phyloP scores from a whole-genome alignment of 2,329 filamentous ascomycete genomes.

The Dothideomycetes sp. region DNA sequence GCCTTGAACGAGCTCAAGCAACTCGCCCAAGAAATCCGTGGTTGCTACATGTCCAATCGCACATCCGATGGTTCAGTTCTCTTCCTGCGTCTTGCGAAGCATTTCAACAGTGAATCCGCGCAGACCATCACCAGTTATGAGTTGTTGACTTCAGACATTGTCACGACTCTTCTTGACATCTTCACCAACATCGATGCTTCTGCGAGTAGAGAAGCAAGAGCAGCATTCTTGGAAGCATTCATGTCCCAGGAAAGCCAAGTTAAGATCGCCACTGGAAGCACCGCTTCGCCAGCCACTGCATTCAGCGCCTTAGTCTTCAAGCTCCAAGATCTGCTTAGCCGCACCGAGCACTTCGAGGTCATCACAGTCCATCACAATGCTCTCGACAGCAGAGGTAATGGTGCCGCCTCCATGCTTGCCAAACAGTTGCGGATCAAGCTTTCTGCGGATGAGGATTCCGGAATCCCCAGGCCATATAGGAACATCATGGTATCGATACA shows the following conservation, averaged over 20 bases:
- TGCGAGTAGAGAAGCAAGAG: constrained; percentile 53
- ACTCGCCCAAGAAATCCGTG: constrained; percentile 62
- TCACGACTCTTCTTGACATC: constrained; percentile 71
- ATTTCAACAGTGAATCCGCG: constrained; percentile 80
- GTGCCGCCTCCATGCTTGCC: constrained; percentile 87
- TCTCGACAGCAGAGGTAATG: constrained; percentile 81
- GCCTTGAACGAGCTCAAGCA: constrained; percentile 65
- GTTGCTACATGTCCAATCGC: constrained; percentile 47
- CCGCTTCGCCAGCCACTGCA: constrained; percentile 65
- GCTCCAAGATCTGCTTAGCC: constrained; percentile 87
- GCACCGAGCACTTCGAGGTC: constrained; percentile 96
- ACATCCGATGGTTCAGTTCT: constrained; percentile 48
- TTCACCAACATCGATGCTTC: constrained; percentile 62
- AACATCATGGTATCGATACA: constrained; percentile 99
- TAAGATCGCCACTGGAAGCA: constrained; percentile 55
- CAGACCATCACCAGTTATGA: constrained; percentile 95
- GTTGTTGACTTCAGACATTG: constrained; percentile 79
- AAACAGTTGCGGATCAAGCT: constrained; percentile 89
- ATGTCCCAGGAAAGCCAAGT: constrained; percentile 61
- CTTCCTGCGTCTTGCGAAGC: constrained; percentile 67
- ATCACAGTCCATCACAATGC: constrained; percentile 90
- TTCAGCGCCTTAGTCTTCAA: constrained; percentile 91
- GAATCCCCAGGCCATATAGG: constrained; percentile 76
- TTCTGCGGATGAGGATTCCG: constrained; percentile 79
- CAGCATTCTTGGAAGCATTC: constrained; percentile 83